Conservation (phyloP, 257 asterid genomes). For the Rauvolfia tetraphylla region DNA sequence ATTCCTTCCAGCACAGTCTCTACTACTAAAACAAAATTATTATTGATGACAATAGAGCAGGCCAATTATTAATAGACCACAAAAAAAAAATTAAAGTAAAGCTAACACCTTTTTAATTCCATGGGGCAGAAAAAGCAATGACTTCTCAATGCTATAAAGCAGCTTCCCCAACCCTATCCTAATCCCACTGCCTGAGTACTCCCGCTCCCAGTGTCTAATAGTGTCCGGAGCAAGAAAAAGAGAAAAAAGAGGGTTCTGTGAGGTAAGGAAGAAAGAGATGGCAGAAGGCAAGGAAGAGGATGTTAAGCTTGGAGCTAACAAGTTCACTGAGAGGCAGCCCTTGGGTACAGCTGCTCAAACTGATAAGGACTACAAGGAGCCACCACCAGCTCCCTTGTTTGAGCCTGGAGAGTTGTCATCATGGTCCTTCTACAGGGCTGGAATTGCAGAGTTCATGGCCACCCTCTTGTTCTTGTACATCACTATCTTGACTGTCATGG, state of each 20-base stretch:
- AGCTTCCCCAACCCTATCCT: not conserved
- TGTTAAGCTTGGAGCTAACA: constrained; percentile 58
- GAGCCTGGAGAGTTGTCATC: constrained; percentile 64
- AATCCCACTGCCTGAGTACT: not conserved
- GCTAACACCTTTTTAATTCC: not conserved
- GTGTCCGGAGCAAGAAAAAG: not conserved
- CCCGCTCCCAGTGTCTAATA: not conserved
- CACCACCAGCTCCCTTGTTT: constrained; percentile 62
- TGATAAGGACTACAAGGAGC: constrained; percentile 60
- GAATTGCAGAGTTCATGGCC: constrained; percentile 66
- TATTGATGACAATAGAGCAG: not conserved
- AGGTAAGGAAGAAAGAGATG: constrained; percentile 27
- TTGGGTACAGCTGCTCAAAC: constrained; percentile 63
- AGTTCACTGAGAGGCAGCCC: constrained; percentile 53
- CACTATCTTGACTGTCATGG: constrained; percentile 59
- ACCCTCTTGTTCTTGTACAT: constrained; percentile 64
- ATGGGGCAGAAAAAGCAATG: not conserved
- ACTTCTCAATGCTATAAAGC: constrained; percentile 31
- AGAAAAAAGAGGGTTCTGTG: constrained; percentile 4
- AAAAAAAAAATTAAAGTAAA: not conserved
- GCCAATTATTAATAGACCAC: constrained; percentile 5
- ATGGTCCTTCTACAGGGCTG: constrained; percentile 75
- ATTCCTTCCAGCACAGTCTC: not conserved
- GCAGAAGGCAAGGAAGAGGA: constrained; percentile 63
- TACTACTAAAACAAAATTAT: not conserved